Evolutionary conservation across 1,139 yeast species (phyloP).

Genomic region (Magnusiomyces suaveolens): DNA sequence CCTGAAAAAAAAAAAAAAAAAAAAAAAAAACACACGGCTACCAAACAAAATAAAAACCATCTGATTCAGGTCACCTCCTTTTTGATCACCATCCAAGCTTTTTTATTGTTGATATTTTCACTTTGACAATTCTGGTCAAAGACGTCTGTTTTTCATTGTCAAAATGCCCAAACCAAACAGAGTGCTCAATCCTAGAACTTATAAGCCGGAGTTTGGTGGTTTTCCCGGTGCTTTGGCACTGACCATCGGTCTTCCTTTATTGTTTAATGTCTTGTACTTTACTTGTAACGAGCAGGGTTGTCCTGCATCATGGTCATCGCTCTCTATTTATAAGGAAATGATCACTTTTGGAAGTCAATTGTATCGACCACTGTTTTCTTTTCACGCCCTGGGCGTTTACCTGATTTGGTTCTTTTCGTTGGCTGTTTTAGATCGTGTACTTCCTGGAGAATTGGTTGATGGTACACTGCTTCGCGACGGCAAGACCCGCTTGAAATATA

Average conservation of each 20-base stretch:
- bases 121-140: background rate
- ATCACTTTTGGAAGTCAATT: slow-evolving; percentile 11
- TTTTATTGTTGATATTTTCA: background rate
- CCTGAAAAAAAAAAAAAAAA: too few relatives aligned
- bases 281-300: slow-evolving; percentile 32
- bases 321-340: slow-evolving; percentile 15
- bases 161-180: slow-evolving; percentile 13
- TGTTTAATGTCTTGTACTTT: slow-evolving; percentile 51
- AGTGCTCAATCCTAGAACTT: slow-evolving; percentile 59
- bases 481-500: slow-evolving; percentile 48
- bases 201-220: slow-evolving; percentile 68
- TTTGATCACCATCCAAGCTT: background rate
- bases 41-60: background rate
- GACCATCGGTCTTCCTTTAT: slow-evolving; percentile 55
- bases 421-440: slow-evolving; percentile 49
- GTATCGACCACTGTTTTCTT: slow-evolving; percentile 20
- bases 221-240: slow-evolving; percentile 61
- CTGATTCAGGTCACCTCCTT: background rate
- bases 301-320: slow-evolving; percentile 23
- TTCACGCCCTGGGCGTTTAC: slow-evolving; percentile 53
- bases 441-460: slow-evolving; percentile 61
- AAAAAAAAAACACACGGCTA: background rate
- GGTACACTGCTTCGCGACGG: slow-evolving; percentile 78
- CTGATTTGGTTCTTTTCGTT: slow-evolving; percentile 64
- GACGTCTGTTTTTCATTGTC: background rate